These are phyloP conservation scores for Gilbertella persicaria DNA, from an alignment of 371 early-diverging fungal species.

Conservation along the genomic window DNA sequence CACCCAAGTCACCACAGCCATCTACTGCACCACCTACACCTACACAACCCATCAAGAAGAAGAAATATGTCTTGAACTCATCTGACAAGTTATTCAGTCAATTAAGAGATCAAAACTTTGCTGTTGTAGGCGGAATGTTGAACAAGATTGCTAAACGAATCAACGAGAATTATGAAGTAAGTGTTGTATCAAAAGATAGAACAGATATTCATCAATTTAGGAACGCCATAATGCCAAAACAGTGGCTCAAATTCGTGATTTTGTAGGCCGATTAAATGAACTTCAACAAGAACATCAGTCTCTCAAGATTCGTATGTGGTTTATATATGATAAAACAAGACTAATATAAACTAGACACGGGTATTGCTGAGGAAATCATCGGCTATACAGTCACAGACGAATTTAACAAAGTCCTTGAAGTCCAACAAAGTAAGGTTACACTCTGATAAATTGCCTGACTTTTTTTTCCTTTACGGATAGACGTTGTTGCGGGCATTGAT, in stretches of 20 bases:
- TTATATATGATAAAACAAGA: not conserved
- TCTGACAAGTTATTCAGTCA: constrained; percentile 79
- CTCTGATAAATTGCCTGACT: not conserved
- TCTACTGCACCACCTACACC: constrained; percentile 18
- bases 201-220: constrained; percentile 7
- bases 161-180: constrained; percentile 82
- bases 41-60: constrained; percentile 57
- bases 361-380: constrained; percentile 83
- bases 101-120: constrained; percentile 87
- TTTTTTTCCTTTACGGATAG: constrained; percentile 33
- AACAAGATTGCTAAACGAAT: constrained; percentile 83
- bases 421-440: constrained; percentile 77
- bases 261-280: constrained; percentile 81
- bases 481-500: constrained; percentile 80
- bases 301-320: constrained; percentile 64
- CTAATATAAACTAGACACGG: constrained; percentile 62
- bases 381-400: constrained; percentile 77
- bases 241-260: constrained; percentile 85
- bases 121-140: constrained; percentile 80
- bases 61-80: constrained; percentile 79
- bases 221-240: constrained; percentile 88
- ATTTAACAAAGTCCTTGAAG: constrained; percentile 79
- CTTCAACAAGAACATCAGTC: constrained; percentile 86
- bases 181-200: too few species aligned
- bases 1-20: constrained; percentile 13